Base-by-base conservation (phyloP, 176 grass and related monocot species). In the Rhynchospora tenuis region DNA sequence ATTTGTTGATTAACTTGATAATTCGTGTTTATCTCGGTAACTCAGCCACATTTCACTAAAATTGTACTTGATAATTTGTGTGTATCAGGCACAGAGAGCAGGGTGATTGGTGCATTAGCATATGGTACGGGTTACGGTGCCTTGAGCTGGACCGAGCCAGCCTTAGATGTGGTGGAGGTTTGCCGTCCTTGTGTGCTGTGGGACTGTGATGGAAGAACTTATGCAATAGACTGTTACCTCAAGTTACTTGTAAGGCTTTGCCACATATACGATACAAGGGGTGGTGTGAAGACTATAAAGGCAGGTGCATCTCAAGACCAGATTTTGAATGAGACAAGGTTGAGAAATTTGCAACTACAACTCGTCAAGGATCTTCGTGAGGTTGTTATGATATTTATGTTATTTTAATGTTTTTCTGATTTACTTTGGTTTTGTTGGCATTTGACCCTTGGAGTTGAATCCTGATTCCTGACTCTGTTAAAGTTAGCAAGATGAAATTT, bases 111-210 rank as follows among this genome's bases (percentile, higher is more conserved):
- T 65, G 96, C 96, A 46, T 88, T 99, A 91, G 96, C 96, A 33
- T 99, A 99, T 90, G 96, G 96, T 66, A 99, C 93, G 85, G 92
- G 96, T 78, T 99, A 99, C 81, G 96, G 96, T 86, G 96, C 96
- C 44, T 83, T 95, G 67, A 99, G 91, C 86, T 99, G 96, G 96
- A 99, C 96, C 1, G 96, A 95, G 70, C 91, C 96, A 83, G 93
- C 96, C 74, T 89, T 99, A 82, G 96, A 99, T 60, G 96, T 99
- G 61, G 93, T 99, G 79, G 93, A 99, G 87, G 93, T 99, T 60
- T 99, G 93, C 72, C 83, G 91, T 60, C 96, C 96, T 80, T 99
- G 96, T 90, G 89, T 99, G 85, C 86, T 95, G 19, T 99, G 96
- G 96, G 96, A 99, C 13, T 99, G 96, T 57, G 60, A 93, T 90